phyloP scores from a whole-genome alignment of 2,329 filamentous ascomycete genomes.

The Penicillium sclerotigenum region DNA sequence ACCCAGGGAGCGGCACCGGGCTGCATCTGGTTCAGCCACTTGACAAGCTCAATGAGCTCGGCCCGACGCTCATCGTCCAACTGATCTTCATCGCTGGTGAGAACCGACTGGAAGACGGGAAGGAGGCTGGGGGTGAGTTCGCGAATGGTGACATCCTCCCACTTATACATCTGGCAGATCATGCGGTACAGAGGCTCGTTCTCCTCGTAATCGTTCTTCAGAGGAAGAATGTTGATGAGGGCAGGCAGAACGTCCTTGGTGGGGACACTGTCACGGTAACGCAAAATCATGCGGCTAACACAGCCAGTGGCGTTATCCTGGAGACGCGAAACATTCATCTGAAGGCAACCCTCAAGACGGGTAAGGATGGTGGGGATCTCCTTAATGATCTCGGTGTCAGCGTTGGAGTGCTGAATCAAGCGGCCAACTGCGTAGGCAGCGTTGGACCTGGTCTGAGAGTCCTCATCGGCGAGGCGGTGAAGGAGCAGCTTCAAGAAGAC shows the following conservation, averaged over 20 bases:
- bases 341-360: slow-evolving; percentile 82
- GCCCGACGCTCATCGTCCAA: slow-evolving; percentile 48
- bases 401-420: slow-evolving; percentile 75
- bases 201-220: slow-evolving; percentile 94
- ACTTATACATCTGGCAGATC: slow-evolving; percentile 73
- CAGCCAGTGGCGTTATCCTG: slow-evolving; percentile 93
- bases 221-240: slow-evolving; percentile 72
- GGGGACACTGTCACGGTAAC: slow-evolving; percentile 78
- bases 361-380: slow-evolving; percentile 73
- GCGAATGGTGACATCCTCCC: slow-evolving; percentile 46
- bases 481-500: slow-evolving; percentile 75
- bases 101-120: slow-evolving; percentile 48
- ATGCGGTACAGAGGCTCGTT: slow-evolving; percentile 91
- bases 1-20: slow-evolving; percentile 40
- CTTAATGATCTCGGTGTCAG: slow-evolving; percentile 69
- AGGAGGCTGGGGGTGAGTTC: slow-evolving; percentile 47
- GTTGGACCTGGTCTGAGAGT: slow-evolving; percentile 90
- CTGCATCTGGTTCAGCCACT: slow-evolving; percentile 48
- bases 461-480: slow-evolving; percentile 84
- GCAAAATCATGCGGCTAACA: slow-evolving; percentile 85
- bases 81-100: slow-evolving; percentile 46
- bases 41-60: slow-evolving; percentile 48
- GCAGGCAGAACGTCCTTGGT: slow-evolving; percentile 77
- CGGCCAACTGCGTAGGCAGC: slow-evolving; percentile 88
- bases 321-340: slow-evolving; percentile 72